Percentiles rank a stretch among this genome's conserved stretches.
Conservation (phyloP, 768 basidiomycete species). For the Paxillus involutus region DNA sequence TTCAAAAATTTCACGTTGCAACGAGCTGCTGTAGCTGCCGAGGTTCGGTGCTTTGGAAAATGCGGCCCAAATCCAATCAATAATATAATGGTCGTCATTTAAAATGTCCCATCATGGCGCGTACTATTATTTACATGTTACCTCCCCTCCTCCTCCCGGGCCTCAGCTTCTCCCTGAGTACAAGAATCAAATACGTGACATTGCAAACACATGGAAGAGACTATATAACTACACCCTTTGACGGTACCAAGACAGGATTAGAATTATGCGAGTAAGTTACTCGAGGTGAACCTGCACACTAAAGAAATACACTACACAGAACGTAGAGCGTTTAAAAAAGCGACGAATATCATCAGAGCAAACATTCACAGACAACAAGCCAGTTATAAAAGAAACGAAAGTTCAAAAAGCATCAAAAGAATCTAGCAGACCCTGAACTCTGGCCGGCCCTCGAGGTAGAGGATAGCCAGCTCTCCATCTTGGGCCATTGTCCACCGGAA, state of each 20-base stretch:
- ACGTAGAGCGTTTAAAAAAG: slow-evolving; percentile 12
- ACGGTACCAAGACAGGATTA: slow-evolving; percentile 19
- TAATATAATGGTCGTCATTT: too few species aligned
- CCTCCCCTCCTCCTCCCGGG: too few species aligned
- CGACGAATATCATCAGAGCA: slow-evolving; percentile 1
- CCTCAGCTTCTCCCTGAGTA: background rate
- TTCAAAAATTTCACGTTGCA: too few species aligned
- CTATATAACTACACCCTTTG: slow-evolving; percentile 8
- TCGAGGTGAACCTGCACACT: slow-evolving; percentile 29
- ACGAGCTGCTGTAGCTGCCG: too few species aligned
- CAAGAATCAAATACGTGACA: slow-evolving; percentile 11
- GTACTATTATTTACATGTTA: too few species aligned
- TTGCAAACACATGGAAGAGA: slow-evolving; percentile 9
- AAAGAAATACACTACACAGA: slow-evolving; percentile 27
- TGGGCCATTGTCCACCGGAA: slow-evolving; percentile 30
- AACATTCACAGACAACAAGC: background rate
- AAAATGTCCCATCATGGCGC: too few species aligned
- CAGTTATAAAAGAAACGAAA: background rate
- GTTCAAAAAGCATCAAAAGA: slow-evolving; percentile 22
- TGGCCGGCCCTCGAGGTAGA: slow-evolving; percentile 27
- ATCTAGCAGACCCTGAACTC: slow-evolving; percentile 29
- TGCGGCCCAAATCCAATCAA: too few species aligned
- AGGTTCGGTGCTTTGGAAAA: too few species aligned
- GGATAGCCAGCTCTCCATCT: slow-evolving; percentile 35
- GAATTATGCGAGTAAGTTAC: slow-evolving; percentile 34